phyloP scores from a whole-genome alignment of 164 flowering plant genomes.

The Vitis riparia region DNA sequence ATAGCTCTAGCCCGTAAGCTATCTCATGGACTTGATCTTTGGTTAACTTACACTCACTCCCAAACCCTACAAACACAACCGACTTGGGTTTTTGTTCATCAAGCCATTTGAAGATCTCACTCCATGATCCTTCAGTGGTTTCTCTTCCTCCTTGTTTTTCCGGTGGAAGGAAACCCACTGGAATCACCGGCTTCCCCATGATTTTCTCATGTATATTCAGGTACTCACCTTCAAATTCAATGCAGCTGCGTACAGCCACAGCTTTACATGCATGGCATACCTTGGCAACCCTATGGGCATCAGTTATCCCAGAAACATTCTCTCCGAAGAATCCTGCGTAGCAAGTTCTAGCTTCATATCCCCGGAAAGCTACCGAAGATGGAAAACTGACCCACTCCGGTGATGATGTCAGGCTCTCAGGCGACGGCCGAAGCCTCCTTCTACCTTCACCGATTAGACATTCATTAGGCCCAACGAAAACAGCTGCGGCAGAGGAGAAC shows the following conservation, averaged over 20 bases:
- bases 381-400: conserved; percentile 36
- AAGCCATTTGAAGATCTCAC: conserved; percentile 34
- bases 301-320: conserved; percentile 17
- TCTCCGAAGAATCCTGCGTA: neutral
- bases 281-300: conserved; percentile 7
- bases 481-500: conserved; percentile 2
- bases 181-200: conserved; percentile 33
- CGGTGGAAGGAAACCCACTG: conserved; percentile 41
- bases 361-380: conserved; percentile 20
- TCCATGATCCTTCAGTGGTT: conserved; percentile 2
- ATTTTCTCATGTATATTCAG: conserved; percentile 16
- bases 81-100: conserved; percentile 27
- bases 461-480: conserved; percentile 20
- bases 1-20: conserved; percentile 30
- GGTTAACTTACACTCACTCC: conserved; percentile 11
- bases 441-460: conserved; percentile 8
- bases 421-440: neutral
- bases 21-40: conserved; percentile 19
- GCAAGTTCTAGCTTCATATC: conserved; percentile 5
- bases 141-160: neutral
- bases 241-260: conserved; percentile 26
- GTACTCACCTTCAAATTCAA: conserved; percentile 34
- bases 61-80: conserved; percentile 27
- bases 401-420: conserved; percentile 15
- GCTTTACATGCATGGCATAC: conserved; percentile 4